Conservation (phyloP, 352 stramenopile genomes). For the Phytopythium delawarense region DNA sequence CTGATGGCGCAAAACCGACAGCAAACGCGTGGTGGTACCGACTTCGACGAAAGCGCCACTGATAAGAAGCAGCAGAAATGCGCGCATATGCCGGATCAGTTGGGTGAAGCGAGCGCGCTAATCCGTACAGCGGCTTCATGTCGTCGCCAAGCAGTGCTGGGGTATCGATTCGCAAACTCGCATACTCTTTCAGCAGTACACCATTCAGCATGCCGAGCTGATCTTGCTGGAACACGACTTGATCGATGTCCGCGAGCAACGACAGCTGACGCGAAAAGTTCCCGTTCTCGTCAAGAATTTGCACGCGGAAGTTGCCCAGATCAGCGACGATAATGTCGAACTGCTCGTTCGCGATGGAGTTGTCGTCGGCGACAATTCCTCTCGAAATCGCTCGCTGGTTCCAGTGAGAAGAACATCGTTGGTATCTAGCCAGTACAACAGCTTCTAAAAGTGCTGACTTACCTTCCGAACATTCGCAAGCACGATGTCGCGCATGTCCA, state of each 20-base stretch:
- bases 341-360: constrained; percentile 48
- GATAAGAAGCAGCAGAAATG: constrained; percentile 25
- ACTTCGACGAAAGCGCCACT: constrained; percentile 22
- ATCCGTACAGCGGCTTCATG: constrained; percentile 25
- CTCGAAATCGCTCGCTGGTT: constrained; percentile 36
- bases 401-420: constrained; percentile 4
- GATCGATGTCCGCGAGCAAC: constrained; percentile 33
- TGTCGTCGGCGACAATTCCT: constrained; percentile 26
- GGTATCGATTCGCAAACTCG: constrained; percentile 12
- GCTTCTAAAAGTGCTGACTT: not conserved
- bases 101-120: constrained; percentile 45
- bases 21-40: constrained; percentile 46
- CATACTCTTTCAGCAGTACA: constrained; percentile 26
- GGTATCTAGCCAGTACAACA: not conserved
- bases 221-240: constrained; percentile 37
- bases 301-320: constrained; percentile 58
- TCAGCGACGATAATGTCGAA: constrained; percentile 71
- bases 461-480: constrained; percentile 66
- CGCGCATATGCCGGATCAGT: constrained; percentile 25
- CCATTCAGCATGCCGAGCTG: constrained; percentile 24
- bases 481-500: constrained; percentile 48
- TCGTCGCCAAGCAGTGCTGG: constrained; percentile 23
- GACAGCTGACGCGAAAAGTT: constrained; percentile 49
- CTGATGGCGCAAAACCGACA: constrained; percentile 23
- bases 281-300: constrained; percentile 61